Conservation (phyloP, 306 rosid genomes). For the Hylodesmum podocarpum region DNA sequence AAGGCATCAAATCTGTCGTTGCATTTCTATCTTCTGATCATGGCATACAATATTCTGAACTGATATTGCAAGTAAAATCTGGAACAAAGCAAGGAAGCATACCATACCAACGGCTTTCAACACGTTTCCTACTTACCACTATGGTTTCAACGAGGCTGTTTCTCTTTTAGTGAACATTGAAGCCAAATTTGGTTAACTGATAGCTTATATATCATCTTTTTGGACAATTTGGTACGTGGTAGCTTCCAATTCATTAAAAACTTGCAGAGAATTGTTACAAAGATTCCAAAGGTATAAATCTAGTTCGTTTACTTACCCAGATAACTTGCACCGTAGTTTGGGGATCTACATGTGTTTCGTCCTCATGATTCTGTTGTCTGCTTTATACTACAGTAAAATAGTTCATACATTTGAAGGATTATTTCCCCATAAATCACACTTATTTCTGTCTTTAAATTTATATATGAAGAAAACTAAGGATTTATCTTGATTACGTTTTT, state of each 20-base stretch:
- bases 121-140: constrained; percentile 25
- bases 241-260: not conserved
- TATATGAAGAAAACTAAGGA: no score
- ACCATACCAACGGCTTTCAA: constrained; percentile 8
- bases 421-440: not conserved
- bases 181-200: not conserved
- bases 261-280: not conserved
- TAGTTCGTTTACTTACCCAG: not conserved
- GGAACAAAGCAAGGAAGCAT: constrained; percentile 45
- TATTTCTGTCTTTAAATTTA: no score
- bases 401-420: not conserved
- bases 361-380: not conserved
- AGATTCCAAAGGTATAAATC: not conserved
- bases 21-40: constrained; percentile 4
- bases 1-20: constrained; percentile 37
- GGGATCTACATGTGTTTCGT: not conserved
- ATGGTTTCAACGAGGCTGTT: not conserved
- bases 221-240: not conserved
- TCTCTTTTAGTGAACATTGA: constrained; percentile 10
- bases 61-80: constrained; percentile 36
- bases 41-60: constrained; percentile 37
- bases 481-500: no score
- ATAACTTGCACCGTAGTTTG: not conserved
- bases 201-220: not conserved
- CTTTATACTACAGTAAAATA: not conserved